phyloP scores from a whole-genome alignment of 176 grass and related monocot genomes.

The Triticum timopheevii region DNA sequence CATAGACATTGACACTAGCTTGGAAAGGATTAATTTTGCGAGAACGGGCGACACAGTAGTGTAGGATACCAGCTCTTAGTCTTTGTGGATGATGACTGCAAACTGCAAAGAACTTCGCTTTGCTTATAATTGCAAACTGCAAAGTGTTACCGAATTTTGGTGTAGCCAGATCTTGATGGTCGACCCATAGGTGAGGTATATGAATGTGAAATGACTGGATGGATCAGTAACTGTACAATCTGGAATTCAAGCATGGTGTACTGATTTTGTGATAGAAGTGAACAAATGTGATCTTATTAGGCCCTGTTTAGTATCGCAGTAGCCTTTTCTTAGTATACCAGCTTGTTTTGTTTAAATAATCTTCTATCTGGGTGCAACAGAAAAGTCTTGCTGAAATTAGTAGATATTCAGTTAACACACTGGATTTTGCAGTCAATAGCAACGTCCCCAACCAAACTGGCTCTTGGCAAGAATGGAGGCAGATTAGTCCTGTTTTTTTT shows the following conservation, averaged over 20 bases:
- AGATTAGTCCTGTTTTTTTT: too few relatives aligned
- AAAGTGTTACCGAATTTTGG: conserved; percentile 5
- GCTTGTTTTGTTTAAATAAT: neutral
- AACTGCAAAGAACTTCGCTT: neutral
- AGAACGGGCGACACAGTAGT: neutral
- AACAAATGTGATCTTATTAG: neutral
- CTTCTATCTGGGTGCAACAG: neutral
- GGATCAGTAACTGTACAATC: neutral
- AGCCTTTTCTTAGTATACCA: neutral
- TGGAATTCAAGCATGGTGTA: conserved; percentile 19
- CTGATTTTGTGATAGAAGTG: neutral
- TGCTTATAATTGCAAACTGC: neutral
- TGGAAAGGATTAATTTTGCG: conserved; percentile 4
- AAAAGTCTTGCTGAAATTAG: neutral
- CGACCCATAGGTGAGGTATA: neutral
- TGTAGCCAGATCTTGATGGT: neutral
- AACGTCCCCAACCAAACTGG: neutral
- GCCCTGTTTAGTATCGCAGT: neutral
- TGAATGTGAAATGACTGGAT: neutral
- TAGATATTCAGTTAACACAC: neutral
- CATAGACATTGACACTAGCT: conserved; percentile 62
- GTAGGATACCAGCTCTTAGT: conserved; percentile 17
- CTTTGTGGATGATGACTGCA: neutral
- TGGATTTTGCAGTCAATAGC: neutral
- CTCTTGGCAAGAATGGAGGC: too few relatives aligned